Evolutionary conservation across 768 basidiomycete genomes (phyloP).

Genomic region (Pholiota molesta): DNA sequence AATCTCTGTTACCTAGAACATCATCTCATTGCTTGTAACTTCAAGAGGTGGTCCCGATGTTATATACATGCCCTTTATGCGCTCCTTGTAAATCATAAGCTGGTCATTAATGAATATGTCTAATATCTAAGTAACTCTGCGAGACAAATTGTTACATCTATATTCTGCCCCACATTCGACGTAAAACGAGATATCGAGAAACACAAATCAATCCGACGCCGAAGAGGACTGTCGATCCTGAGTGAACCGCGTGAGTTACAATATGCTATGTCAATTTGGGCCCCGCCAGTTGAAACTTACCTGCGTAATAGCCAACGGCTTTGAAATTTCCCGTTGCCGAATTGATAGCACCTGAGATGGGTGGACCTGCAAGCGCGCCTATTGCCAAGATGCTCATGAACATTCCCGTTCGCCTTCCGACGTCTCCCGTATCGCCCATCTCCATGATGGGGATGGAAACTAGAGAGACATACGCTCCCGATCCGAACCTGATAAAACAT

Average conservation of each 20-base stretch:
- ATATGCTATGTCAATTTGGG: neutral
- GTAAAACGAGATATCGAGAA: constrained; percentile 26
- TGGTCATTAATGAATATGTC: too few species aligned
- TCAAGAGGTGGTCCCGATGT: too few species aligned
- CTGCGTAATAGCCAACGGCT: constrained; percentile 59
- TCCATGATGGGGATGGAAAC: constrained; percentile 59
- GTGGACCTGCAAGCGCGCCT: constrained; percentile 69
- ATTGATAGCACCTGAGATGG: constrained; percentile 73
- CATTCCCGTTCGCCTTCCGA: constrained; percentile 69
- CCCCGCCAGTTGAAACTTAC: constrained; percentile 24
- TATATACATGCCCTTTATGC: too few species aligned
- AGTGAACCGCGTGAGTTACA: neutral
- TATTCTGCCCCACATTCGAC: constrained; percentile 26
- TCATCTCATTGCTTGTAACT: neutral
- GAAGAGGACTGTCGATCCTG: constrained; percentile 28
- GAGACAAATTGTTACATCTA: constrained; percentile 4
- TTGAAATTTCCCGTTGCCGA: constrained; percentile 53
- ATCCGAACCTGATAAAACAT: constrained; percentile 49
- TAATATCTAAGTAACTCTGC: too few species aligned
- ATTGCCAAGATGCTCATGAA: constrained; percentile 61
- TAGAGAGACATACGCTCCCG: constrained; percentile 64
- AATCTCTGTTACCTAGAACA: neutral
- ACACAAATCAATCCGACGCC: constrained; percentile 30
- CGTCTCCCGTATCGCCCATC: constrained; percentile 61
- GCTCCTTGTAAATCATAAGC: too few species aligned